A percentile compares a stretch with the other conserved stretches of the same genome.
Evolutionary conservation across 2,329 filamentous ascomycete species (phyloP).

Genomic region (Drechslerella stenobrocha): DNA sequence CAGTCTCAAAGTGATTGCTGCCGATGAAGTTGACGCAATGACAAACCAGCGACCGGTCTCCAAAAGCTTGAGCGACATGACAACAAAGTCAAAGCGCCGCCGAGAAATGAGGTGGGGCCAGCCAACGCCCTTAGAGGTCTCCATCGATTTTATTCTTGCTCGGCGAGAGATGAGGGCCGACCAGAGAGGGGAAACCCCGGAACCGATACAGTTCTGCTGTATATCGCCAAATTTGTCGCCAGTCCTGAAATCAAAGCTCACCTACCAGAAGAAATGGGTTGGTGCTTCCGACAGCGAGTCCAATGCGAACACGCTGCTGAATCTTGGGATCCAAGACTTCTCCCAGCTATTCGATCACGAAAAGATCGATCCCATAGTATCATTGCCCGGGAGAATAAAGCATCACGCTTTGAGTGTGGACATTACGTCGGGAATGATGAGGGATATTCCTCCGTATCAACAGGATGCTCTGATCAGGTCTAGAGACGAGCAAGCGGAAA

Average conservation of each 20-base stretch:
- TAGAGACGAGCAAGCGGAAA: slow-evolving; percentile 31
- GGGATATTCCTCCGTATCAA: slow-evolving; percentile 24
- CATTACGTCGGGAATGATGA: slow-evolving; percentile 41
- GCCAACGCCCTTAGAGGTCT: slow-evolving; percentile 30
- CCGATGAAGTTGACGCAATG: slow-evolving; percentile 51
- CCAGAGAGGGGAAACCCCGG: background rate
- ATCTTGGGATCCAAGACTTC: slow-evolving; percentile 42
- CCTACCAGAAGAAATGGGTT: slow-evolving; percentile 30
- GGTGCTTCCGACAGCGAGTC: slow-evolving; percentile 5
- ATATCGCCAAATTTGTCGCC: slow-evolving; percentile 44
- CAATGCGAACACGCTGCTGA: slow-evolving; percentile 27
- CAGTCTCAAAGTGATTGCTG: slow-evolving; percentile 49
- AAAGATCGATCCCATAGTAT: slow-evolving; percentile 26
- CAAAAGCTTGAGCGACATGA: slow-evolving; percentile 17
- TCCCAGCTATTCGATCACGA: slow-evolving; percentile 29
- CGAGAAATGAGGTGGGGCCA: slow-evolving; percentile 29
- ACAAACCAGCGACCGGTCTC: slow-evolving; percentile 27
- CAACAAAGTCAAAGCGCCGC: slow-evolving; percentile 3
- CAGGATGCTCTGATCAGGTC: slow-evolving; percentile 32
- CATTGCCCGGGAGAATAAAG: slow-evolving; percentile 30
- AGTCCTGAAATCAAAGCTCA: slow-evolving; percentile 29
- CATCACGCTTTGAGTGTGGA: slow-evolving; percentile 42
- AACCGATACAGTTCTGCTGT: slow-evolving; percentile 33
- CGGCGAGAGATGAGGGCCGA: slow-evolving; percentile 16
- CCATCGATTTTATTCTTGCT: slow-evolving; percentile 33